Percentiles rank a stretch among this genome's conserved stretches.
Conservation (phyloP, 2,329 filamentous ascomycete species). For the Neoscytalidium dimidiatum region DNA sequence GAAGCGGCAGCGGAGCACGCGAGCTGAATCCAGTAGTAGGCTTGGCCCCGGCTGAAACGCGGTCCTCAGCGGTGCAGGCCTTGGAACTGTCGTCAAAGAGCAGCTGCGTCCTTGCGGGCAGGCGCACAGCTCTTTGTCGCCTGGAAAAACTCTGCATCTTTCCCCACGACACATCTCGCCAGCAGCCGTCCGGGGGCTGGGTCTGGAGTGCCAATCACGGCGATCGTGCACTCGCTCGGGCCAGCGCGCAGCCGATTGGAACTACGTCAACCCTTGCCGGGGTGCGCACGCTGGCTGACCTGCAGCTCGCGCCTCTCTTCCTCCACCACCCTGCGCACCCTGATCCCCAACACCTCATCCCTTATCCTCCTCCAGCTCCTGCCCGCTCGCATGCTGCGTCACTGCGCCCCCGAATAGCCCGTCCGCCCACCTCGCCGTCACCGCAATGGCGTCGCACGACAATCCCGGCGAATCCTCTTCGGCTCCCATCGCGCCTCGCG, state of each 20-base stretch:
- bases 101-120: neutral
- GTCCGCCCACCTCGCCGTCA: neutral
- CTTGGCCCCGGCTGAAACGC: slow-evolving; percentile 1
- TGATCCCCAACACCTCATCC: neutral
- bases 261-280: slow-evolving; percentile 18
- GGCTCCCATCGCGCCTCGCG: slow-evolving; percentile 3
- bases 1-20: slow-evolving; percentile 7
- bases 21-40: neutral
- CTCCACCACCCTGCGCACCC: slow-evolving; percentile 15
- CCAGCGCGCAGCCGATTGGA: neutral
- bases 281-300: slow-evolving; percentile 6
- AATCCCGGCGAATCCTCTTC: slow-evolving; percentile 18
- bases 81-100: too few species aligned
- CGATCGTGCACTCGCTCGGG: slow-evolving; percentile 9
- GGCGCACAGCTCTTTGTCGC: neutral
- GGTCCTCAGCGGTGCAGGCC: too few species aligned
- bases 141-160: neutral
- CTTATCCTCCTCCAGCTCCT: neutral
- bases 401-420: neutral
- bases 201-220: slow-evolving; percentile 7
- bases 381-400: neutral
- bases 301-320: slow-evolving; percentile 7
- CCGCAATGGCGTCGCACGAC: slow-evolving; percentile 17
- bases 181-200: neutral
- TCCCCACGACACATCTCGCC: neutral